Conservation (phyloP, 441 rosid genomes). For the Dalechampia spathulata region DNA sequence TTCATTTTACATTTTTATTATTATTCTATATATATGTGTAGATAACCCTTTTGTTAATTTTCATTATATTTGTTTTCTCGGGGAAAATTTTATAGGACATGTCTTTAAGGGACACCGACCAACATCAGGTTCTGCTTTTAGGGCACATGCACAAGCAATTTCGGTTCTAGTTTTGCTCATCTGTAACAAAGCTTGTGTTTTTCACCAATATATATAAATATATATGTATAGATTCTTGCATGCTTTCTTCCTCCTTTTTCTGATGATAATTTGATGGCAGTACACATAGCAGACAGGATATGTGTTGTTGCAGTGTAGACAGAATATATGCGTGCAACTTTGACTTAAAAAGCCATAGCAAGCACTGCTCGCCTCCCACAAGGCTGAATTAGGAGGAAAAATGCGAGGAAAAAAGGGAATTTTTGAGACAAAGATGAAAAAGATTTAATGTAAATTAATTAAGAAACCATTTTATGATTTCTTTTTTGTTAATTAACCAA, state of each 20-base stretch:
- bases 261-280: not conserved
- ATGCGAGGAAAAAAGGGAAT: not conserved
- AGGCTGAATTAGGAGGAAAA: not conserved
- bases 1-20: too few relatives aligned
- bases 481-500: slow-evolving; percentile 2
- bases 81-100: not conserved
- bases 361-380: not conserved
- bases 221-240: not conserved
- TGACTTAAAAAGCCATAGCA: slow-evolving; percentile 5
- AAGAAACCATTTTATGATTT: not conserved
- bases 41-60: too few relatives aligned
- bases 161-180: slow-evolving; percentile 27
- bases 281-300: not conserved
- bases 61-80: not conserved
- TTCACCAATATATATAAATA: slow-evolving; percentile 21
- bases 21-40: too few relatives aligned
- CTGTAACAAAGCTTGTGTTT: slow-evolving; percentile 16
- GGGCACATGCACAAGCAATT: slow-evolving; percentile 45
- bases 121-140: slow-evolving; percentile 63
- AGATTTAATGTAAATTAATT: not conserved
- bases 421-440: not conserved
- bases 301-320: slow-evolving; percentile 6
- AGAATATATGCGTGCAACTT: slow-evolving; percentile 13
- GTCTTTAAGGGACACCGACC: slow-evolving; percentile 42
- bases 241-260: not conserved